These are phyloP conservation scores for Lophiostoma macrostomum DNA, from an alignment of 495 filamentous ascomycete genomes.

Conservation along the genomic window DNA sequence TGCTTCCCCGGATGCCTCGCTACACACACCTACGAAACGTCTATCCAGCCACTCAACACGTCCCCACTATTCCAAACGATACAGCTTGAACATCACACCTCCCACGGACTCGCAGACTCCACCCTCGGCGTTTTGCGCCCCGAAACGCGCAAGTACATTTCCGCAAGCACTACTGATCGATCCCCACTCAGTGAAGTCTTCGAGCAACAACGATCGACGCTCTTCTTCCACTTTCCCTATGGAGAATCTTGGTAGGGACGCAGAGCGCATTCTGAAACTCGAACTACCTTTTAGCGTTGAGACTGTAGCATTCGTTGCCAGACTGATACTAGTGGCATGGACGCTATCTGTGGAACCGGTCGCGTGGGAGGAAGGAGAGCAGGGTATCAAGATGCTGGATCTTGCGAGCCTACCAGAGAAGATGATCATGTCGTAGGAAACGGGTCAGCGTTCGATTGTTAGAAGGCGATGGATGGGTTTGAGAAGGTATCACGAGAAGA, in stretches of 20 bases:
- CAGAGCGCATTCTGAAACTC: conserved; percentile 13
- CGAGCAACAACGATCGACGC: not conserved
- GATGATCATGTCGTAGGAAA: conserved; percentile 4
- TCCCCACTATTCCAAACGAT: not conserved
- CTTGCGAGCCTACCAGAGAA: not conserved
- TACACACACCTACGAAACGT: not conserved
- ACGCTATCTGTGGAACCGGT: conserved; percentile 16
- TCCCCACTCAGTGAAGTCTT: not conserved
- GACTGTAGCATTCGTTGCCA: conserved; percentile 8
- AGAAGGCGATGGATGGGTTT: no score
- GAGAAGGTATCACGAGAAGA: no score
- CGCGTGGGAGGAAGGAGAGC: conserved; percentile 13
- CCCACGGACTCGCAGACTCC: not conserved
- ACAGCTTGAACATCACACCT: not conserved
- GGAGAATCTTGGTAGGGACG: not conserved
- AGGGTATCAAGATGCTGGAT: not conserved
- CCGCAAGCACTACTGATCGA: not conserved
- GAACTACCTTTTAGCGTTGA: conserved; percentile 11
- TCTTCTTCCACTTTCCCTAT: conserved; percentile 5
- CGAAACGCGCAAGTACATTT: no score
- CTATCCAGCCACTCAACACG: not conserved
- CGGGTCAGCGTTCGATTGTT: not conserved
- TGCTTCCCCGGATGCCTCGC: not conserved
- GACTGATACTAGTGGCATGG: conserved; percentile 25
- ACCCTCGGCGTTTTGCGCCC: not conserved